phyloP scores from a whole-genome alignment of 495 filamentous ascomycete species.

The Polyplosphaeria fusca region DNA sequence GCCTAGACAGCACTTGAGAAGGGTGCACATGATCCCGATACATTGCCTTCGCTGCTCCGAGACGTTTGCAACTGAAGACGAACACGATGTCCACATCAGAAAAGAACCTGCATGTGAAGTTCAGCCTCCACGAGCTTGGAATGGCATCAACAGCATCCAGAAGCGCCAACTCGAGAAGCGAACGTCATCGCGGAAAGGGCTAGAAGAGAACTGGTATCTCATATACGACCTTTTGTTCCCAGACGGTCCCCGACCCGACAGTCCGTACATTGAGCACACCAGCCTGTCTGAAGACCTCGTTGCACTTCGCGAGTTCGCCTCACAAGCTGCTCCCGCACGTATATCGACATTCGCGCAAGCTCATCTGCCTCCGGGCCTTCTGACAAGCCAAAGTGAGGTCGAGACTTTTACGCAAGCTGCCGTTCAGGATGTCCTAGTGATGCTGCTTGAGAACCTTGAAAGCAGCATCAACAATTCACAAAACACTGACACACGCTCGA shows the following conservation, averaged over 20 bases:
- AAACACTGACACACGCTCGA: not conserved
- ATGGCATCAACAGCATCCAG: not conserved
- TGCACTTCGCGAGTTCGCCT: not conserved
- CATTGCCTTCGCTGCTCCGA: not conserved
- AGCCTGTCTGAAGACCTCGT: not conserved
- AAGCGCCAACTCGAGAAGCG: not conserved
- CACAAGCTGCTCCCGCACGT: not conserved
- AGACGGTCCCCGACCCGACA: not conserved
- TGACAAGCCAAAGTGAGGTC: not conserved
- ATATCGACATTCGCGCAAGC: not conserved
- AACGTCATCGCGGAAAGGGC: not conserved
- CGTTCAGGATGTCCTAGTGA: not conserved
- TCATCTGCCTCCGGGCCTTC: not conserved
- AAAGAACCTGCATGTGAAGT: not conserved
- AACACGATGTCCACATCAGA: not conserved
- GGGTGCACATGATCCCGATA: not conserved
- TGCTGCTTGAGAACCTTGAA: not conserved
- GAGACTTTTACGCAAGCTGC: not conserved
- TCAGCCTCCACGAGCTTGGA: not conserved
- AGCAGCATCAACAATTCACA: constrained; percentile 2
- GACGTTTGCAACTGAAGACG: not conserved
- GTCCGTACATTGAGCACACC: not conserved
- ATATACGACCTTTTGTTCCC: not conserved
- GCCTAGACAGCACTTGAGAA: not conserved
- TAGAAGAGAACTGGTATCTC: constrained; percentile 1